Conservation (phyloP, 371 early-diverging fungal species). For the Saksenaea oblongispora region DNA sequence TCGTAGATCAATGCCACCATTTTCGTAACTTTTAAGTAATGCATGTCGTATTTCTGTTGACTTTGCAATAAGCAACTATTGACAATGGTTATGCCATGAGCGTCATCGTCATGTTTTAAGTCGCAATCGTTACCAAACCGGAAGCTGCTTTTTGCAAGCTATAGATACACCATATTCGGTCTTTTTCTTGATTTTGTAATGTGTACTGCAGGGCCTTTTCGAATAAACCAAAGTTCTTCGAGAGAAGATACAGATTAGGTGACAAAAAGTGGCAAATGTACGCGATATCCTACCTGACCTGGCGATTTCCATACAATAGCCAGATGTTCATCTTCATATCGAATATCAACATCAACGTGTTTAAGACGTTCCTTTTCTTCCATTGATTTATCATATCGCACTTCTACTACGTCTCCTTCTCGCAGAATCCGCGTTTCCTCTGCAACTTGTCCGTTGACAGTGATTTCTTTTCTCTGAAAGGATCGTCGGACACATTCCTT, state of each 20-base stretch:
- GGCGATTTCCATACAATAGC: conserved; percentile 59
- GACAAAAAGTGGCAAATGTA: conserved; percentile 15
- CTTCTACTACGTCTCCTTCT: conserved; percentile 41
- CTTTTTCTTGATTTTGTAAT: conserved; percentile 18
- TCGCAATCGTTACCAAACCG: conserved; percentile 43
- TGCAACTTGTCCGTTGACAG: conserved; percentile 43
- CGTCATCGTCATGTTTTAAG: background rate
- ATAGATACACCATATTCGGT: conserved; percentile 29
- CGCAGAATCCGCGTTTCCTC: conserved; percentile 49
- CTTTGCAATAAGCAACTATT: conserved; percentile 53
- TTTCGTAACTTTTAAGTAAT: conserved; percentile 28
- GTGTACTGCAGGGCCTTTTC: conserved; percentile 32
- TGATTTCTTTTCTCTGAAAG: conserved; percentile 43
- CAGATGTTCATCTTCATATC: conserved; percentile 49
- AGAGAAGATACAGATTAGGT: conserved; percentile 16
- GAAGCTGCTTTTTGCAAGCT: conserved; percentile 56
- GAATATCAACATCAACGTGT: conserved; percentile 37
- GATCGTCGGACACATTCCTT: conserved; percentile 35
- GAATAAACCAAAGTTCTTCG: conserved; percentile 22
- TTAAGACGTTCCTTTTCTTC: conserved; percentile 38
- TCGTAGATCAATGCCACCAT: conserved; percentile 27
- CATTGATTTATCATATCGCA: conserved; percentile 38
- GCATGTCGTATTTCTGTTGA: conserved; percentile 27
- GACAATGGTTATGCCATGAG: background rate
- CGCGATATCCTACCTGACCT: conserved; percentile 45